Evolutionary conservation across 441 rosid genomes (phyloP).

Genomic region (Erodium moschatum): DNA sequence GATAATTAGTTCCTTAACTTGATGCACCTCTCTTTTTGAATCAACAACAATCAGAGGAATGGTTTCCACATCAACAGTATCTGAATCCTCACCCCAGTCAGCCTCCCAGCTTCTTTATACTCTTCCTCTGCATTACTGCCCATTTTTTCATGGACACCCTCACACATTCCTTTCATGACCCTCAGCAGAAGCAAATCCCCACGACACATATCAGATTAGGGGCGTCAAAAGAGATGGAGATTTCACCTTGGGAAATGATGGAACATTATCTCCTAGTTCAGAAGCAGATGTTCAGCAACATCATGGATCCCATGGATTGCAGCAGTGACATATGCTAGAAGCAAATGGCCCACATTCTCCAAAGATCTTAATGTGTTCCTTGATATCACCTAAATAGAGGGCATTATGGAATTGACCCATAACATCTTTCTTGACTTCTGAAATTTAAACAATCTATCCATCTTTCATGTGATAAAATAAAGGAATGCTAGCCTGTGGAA

Average conservation of each 20-base stretch:
- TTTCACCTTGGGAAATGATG: constrained; percentile 25
- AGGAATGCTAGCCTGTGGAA: constrained; percentile 84
- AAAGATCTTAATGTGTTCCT: constrained; percentile 64
- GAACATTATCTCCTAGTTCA: constrained; percentile 22
- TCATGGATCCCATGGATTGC: constrained; percentile 20
- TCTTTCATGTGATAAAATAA: constrained; percentile 67
- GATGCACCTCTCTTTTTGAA: constrained; percentile 78
- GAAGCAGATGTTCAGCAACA: constrained; percentile 19
- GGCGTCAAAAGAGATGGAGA: too few species aligned
- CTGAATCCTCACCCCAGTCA: too few species aligned
- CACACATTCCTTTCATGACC: too few species aligned
- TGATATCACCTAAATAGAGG: constrained; percentile 68
- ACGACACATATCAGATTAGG: too few species aligned
- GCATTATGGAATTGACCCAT: constrained; percentile 77
- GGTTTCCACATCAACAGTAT: too few species aligned
- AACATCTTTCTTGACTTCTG: constrained; percentile 76
- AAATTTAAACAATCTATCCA: constrained; percentile 70
- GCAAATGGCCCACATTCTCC: constrained; percentile 63
- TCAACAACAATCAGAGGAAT: constrained; percentile 55
- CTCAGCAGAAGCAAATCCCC: too few species aligned
- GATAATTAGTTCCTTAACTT: constrained; percentile 60
- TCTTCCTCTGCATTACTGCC: too few species aligned
- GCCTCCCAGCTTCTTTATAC: too few species aligned
- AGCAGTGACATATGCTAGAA: constrained; percentile 49
- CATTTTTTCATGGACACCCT: too few species aligned